These are phyloP conservation scores for Ascoidea asiatica DNA, from an alignment of 805 yeast genomes.

Conservation along the genomic window DNA sequence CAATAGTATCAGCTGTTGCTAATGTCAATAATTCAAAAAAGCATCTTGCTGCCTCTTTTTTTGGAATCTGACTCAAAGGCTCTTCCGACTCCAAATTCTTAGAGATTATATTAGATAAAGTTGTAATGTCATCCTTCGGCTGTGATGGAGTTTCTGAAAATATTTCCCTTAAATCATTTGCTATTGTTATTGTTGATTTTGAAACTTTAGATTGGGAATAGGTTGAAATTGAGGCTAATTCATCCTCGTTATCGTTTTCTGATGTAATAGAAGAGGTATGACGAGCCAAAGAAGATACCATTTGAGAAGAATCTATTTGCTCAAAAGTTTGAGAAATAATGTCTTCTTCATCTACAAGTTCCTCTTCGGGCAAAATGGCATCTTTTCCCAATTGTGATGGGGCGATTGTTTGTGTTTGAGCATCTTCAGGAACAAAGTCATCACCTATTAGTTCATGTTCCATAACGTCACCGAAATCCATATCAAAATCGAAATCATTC, in stretches of 20 bases:
- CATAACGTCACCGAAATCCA: slow-evolving; percentile 28
- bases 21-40: slow-evolving; percentile 76
- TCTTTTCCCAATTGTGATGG: neutral
- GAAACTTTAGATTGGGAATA: slow-evolving; percentile 19
- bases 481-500: slow-evolving; percentile 42
- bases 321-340: slow-evolving; percentile 1
- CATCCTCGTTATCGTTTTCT: slow-evolving; percentile 8
- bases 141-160: slow-evolving; percentile 12
- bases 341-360: slow-evolving; percentile 4
- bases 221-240: slow-evolving; percentile 9
- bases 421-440: slow-evolving; percentile 6
- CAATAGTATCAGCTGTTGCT: slow-evolving; percentile 63
- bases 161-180: slow-evolving; percentile 26
- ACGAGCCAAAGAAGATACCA: slow-evolving; percentile 5
- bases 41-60: slow-evolving; percentile 51
- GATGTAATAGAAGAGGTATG: neutral
- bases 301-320: slow-evolving; percentile 5
- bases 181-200: slow-evolving; percentile 40
- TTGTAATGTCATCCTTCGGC: slow-evolving; percentile 13
- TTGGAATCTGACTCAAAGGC: slow-evolving; percentile 25
- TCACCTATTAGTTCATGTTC: slow-evolving; percentile 16
- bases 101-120: slow-evolving; percentile 26
- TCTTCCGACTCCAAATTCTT: slow-evolving; percentile 20
- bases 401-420: slow-evolving; percentile 18
- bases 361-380: neutral